Conservation (phyloP, 2,329 filamentous ascomycete species). For the Fusarium duplospermum region DNA sequence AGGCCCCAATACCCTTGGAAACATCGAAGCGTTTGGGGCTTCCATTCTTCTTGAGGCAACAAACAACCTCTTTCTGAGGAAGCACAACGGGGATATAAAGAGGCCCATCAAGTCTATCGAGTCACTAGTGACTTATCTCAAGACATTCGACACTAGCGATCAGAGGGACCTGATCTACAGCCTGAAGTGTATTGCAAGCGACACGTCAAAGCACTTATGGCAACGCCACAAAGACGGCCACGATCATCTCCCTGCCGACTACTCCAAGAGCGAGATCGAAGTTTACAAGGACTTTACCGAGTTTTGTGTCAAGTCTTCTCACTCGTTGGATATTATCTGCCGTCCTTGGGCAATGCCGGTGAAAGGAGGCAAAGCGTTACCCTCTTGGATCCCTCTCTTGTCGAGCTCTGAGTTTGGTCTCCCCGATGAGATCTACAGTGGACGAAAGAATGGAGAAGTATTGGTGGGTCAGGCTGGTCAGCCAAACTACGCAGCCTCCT, state of each 20-base stretch:
- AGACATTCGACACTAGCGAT: background rate
- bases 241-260: background rate
- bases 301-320: background rate
- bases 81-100: background rate
- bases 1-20: background rate
- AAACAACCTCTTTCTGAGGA: background rate
- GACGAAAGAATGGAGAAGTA: background rate
- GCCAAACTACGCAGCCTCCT: background rate
- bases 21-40: background rate
- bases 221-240: background rate
- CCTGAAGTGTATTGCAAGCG: background rate
- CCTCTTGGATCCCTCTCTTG: background rate
- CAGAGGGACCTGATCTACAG: background rate
- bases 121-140: background rate
- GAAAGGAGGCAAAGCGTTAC: background rate
- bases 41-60: background rate
- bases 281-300: background rate
- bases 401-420: background rate
- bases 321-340: background rate
- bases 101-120: background rate
- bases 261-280: background rate
- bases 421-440: background rate
- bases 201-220: background rate
- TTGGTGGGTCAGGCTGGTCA: background rate
- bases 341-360: background rate